Evolutionary conservation across 2,329 filamentous ascomycete species (phyloP).

Genomic region (Apiospora hydei): DNA sequence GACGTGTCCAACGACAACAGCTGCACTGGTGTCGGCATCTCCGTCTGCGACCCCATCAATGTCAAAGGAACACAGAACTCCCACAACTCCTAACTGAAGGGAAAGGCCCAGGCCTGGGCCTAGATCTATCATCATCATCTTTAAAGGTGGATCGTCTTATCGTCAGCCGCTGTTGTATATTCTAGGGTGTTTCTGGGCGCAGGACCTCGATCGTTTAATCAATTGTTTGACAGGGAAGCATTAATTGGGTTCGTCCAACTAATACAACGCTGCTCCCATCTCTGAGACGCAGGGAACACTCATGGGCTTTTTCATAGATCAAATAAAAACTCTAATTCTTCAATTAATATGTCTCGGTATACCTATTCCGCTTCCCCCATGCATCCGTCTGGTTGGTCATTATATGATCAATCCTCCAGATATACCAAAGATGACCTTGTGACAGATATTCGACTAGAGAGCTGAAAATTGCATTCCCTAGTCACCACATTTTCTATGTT

Average conservation of each 20-base stretch:
- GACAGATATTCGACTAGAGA: background rate
- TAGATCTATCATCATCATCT: conserved; percentile 35
- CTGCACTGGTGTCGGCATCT: conserved; percentile 35
- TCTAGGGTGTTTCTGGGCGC: background rate
- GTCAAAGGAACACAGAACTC: conserved; percentile 30
- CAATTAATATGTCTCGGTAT: background rate
- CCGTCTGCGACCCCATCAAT: conserved; percentile 37
- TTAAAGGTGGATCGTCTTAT: conserved; percentile 30
- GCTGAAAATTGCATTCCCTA: too few relatives aligned
- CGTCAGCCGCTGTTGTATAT: background rate
- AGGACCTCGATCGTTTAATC: background rate
- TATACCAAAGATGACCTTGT: background rate
- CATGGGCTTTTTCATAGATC: background rate
- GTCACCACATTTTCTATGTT: too few relatives aligned
- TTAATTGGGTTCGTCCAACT: background rate
- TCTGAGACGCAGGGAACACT: background rate
- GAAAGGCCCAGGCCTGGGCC: too few relatives aligned
- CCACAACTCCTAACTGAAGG: conserved; percentile 32
- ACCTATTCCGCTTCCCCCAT: background rate
- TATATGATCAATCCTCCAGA: too few relatives aligned
- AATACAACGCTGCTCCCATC: background rate
- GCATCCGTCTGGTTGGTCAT: background rate
- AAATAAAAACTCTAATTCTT: background rate
- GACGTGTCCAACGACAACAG: conserved; percentile 32
- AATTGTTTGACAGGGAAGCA: background rate